Base-by-base conservation (phyloP, 2,329 filamentous ascomycete species). In the Hypoxylon sp. region DNA sequence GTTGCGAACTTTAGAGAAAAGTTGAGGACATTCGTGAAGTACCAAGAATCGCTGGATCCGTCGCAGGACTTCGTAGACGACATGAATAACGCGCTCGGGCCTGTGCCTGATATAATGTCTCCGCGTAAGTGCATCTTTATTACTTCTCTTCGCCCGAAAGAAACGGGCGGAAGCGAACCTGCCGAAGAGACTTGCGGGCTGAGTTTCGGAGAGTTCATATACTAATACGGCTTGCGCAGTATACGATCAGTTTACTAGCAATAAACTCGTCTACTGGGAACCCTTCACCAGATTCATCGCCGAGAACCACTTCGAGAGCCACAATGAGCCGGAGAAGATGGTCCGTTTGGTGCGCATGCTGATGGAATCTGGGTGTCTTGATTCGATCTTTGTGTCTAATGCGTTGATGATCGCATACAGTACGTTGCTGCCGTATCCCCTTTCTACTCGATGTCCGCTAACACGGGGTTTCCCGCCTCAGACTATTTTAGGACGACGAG, bases 231-330 rank as follows among this genome's bases (percentile, higher is more conserved):
- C 29, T 4, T 32, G 14, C 30, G 7, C 25, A 51, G 47, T 23
- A 5, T 51, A 7, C 29, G 8, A 14, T 1, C 2, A 2, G 2
- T 54, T 46, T 32, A n/a, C 23, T 8, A 23, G 52, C 46, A 32
- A 12, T 4, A 60, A 53, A 12, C 27, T 23, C 5, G 2, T 19
- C 5, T 41, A 58, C 14, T 58, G 45, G 45, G 25, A 27, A 9
- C 14, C 7, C 12, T 58, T 58, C 45, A 50, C 30, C 30, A 39
- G 16, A 21, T 58, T 58, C 23, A 11, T 58, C 25, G 54, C 54
- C n/a, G 32, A 58, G 21, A 23, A 30, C n/a, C 12, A 58, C 12
- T 23, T 50, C 5, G 2, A 34, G n/a, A 7, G 23, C 23, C 1
- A 14, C 7, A 9, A 4, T 14, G 45, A 48, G 14, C 19, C 30